Evolutionary conservation across 2,329 filamentous ascomycete genomes (phyloP).

Genomic region (Fusarium protoensiforme): DNA sequence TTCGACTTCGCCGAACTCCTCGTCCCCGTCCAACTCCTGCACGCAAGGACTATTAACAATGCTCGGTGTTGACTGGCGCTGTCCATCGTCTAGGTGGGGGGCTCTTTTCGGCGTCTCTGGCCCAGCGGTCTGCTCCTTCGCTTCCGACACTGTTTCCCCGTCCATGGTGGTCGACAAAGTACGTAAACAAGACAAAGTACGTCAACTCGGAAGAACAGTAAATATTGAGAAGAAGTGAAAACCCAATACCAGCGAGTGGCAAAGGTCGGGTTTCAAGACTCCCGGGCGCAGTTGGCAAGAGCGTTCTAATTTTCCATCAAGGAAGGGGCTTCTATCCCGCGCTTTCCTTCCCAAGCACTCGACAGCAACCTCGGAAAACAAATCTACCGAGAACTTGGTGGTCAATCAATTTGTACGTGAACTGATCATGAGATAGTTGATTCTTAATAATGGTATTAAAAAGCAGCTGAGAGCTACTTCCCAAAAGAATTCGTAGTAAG

Average conservation of each 20-base stretch:
- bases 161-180: neutral
- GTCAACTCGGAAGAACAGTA: neutral
- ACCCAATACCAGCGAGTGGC: neutral
- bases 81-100: neutral
- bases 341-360: neutral
- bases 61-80: neutral
- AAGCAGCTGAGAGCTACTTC: neutral
- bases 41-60: neutral
- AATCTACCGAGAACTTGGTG: neutral
- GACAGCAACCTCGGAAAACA: neutral
- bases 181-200: neutral
- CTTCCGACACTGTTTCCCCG: neutral
- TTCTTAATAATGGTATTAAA: neutral
- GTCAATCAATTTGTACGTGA: neutral
- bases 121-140: too few relatives aligned
- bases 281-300: neutral
- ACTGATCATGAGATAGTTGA: neutral
- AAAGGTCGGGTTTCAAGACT: neutral
- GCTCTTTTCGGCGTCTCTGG: neutral
- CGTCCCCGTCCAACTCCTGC: neutral
- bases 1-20: neutral
- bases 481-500: neutral
- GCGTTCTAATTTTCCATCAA: neutral
- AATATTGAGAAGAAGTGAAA: neutral
- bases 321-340: neutral